Percentiles rank a stretch among this genome's conserved stretches.
These are phyloP conservation scores for Podaxis pistillaris DNA, from an alignment of 768 basidiomycete species.

Conservation along the genomic window DNA sequence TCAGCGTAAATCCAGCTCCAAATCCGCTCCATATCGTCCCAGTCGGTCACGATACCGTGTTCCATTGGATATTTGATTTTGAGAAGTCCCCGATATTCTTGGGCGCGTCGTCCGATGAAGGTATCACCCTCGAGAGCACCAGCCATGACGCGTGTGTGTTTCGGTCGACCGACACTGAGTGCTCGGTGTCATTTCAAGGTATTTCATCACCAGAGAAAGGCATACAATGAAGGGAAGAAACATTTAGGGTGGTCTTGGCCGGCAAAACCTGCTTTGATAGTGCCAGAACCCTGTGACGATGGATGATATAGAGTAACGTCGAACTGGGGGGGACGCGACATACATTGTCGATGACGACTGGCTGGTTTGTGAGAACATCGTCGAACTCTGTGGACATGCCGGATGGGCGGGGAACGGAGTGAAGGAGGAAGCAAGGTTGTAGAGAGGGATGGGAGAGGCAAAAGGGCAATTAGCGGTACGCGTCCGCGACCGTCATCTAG, in stretches of 20 bases:
- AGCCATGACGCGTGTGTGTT: constrained; percentile 97
- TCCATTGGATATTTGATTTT: constrained; percentile 99
- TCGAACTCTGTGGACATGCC: constrained; percentile 85
- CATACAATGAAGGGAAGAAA: constrained; percentile 98
- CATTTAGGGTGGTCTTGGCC: constrained; percentile 99
- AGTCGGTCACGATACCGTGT: constrained; percentile 98
- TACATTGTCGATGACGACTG: constrained; percentile 98
- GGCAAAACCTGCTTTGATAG: constrained; percentile 98
- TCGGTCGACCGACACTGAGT: constrained; percentile 88
- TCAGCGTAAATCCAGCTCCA: constrained; percentile 98
- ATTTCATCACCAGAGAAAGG: constrained; percentile 35
- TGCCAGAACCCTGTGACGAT: constrained; percentile 82
- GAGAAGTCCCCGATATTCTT: constrained; percentile 92
- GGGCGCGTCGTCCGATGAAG: constrained; percentile 93
- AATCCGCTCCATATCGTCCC: constrained; percentile 99
- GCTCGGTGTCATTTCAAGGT: constrained; percentile 21
- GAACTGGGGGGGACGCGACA: constrained; percentile 27
- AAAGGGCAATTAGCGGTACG: constrained; percentile 14
- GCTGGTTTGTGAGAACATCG: constrained; percentile 96
- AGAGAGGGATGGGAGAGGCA: constrained; percentile 1
- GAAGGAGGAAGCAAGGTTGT: no score
- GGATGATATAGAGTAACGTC: constrained; percentile 20
- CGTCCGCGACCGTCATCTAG: background rate
- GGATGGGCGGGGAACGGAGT: background rate
- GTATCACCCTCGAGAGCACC: constrained; percentile 95